Evolutionary conservation across 208 protist genomes (phyloP).

Genomic region (Trypanosoma theileri): DNA sequence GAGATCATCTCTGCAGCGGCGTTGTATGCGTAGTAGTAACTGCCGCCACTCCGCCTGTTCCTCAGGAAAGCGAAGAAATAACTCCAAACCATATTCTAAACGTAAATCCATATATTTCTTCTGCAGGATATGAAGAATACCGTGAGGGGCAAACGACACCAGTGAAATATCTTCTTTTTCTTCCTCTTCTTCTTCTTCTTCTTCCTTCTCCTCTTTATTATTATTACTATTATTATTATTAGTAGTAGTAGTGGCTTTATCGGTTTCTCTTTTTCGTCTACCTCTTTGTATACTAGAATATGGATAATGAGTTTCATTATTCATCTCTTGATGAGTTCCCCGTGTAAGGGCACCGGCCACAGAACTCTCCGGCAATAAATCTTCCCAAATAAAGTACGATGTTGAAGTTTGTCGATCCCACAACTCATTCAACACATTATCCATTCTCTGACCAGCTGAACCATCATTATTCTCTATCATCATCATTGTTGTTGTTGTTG

Average conservation of each 20-base stretch:
- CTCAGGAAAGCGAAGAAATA: constrained; percentile 65
- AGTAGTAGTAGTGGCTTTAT: no score
- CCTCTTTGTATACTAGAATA: no score
- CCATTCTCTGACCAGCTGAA: background rate
- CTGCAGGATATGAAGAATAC: constrained; percentile 22
- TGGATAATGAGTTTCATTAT: no score
- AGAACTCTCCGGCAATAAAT: constrained; percentile 28
- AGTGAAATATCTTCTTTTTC: background rate
- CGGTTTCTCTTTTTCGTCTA: no score
- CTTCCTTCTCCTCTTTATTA: no score
- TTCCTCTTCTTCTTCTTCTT: background rate
- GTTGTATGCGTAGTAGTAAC: constrained; percentile 48
- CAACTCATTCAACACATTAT: constrained; percentile 10
- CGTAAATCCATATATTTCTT: constrained; percentile 44
- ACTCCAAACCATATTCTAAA: constrained; percentile 47
- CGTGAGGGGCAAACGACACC: background rate
- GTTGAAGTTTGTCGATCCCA: constrained; percentile 29
- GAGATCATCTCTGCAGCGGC: constrained; percentile 37
- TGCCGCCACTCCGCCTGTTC: constrained; percentile 42
- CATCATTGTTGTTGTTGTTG: constrained; percentile 4
- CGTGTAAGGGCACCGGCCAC: constrained; percentile 11
- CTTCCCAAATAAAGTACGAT: constrained; percentile 46
- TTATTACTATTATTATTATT: no score
- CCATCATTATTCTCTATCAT: background rate
- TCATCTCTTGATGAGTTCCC: background rate